Evolutionary conservation across 2,329 filamentous ascomycete genomes (phyloP).

Genomic region (Trichoderma sp.): DNA sequence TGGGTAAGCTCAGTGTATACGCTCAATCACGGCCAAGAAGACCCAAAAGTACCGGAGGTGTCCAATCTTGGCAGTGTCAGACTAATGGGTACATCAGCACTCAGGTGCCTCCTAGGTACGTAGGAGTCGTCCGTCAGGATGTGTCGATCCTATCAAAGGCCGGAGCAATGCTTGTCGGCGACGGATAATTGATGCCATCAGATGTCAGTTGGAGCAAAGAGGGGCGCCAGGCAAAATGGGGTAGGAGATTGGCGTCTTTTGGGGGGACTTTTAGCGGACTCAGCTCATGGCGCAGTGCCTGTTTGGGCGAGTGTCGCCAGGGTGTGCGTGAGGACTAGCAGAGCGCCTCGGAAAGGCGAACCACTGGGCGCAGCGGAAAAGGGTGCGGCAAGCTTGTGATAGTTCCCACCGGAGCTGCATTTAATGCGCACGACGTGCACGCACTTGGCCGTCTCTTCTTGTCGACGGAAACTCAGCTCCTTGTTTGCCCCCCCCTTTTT

Average conservation of each 20-base stretch:
- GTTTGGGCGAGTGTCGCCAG: neutral
- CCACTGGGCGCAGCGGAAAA: neutral
- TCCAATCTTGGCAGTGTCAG: neutral
- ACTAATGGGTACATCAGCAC: neutral
- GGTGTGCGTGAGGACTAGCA: neutral
- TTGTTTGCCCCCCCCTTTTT: neutral
- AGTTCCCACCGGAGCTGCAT: constrained; percentile 11
- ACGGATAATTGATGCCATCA: neutral
- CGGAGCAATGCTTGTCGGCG: neutral
- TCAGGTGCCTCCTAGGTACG: too few species aligned
- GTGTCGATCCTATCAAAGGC: neutral
- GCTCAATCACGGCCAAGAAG: neutral
- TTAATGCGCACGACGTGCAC: constrained; percentile 7
- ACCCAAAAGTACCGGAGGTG: neutral
- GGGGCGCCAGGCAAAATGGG: neutral
- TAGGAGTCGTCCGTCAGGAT: neutral
- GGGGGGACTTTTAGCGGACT: neutral
- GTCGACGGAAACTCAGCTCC: neutral
- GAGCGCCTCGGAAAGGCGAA: constrained; percentile 7
- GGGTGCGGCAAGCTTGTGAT: constrained; percentile 14
- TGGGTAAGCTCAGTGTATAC: too few species aligned
- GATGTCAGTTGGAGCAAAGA: neutral
- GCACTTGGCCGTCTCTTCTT: neutral
- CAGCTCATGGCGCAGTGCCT: neutral
- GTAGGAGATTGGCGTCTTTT: neutral